Evolutionary conservation across 305 asterid species (phyloP).

Genomic region (Fraxinus baroniana): DNA sequence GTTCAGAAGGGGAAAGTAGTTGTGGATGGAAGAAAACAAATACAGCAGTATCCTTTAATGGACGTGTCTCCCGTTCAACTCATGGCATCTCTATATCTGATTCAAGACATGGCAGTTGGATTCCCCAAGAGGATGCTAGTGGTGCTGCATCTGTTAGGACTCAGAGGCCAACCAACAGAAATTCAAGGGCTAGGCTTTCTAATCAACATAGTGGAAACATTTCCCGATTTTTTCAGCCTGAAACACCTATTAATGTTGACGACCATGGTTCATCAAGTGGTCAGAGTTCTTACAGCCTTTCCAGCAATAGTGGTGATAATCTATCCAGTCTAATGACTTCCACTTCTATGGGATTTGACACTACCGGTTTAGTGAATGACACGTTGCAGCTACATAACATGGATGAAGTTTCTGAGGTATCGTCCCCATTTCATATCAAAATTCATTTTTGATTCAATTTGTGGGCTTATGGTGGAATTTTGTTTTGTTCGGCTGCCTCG

Average conservation of each 20-base stretch:
- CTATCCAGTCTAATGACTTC: slow-evolving; percentile 28
- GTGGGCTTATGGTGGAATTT: not conserved
- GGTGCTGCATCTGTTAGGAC: slow-evolving; percentile 39
- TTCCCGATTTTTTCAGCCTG: slow-evolving; percentile 32
- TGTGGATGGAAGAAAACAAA: slow-evolving; percentile 38
- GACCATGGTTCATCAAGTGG: slow-evolving; percentile 35
- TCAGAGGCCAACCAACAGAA: slow-evolving; percentile 38
- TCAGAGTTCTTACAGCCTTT: slow-evolving; percentile 39
- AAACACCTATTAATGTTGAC: slow-evolving; percentile 30
- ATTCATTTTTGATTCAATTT: not conserved
- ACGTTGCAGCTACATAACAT: slow-evolving; percentile 45
- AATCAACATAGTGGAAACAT: slow-evolving; percentile 33
- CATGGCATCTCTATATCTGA: slow-evolving; percentile 45
- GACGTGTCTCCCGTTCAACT: slow-evolving; percentile 29
- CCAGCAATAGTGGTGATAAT: slow-evolving; percentile 37
- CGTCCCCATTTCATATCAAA: not conserved
- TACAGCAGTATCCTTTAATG: slow-evolving; percentile 23
- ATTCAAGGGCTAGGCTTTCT: slow-evolving; percentile 37
- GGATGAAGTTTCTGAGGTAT: slow-evolving; percentile 72
- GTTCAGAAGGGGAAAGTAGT: slow-evolving; percentile 54
- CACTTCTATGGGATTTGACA: slow-evolving; percentile 35
- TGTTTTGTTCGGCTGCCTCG: not conserved
- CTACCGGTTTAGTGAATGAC: slow-evolving; percentile 35
- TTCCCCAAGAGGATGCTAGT: slow-evolving; percentile 35
- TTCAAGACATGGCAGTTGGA: slow-evolving; percentile 34